A percentile compares a stretch with the other conserved stretches of the same genome.
Conservation (phyloP, 139 green algal genomes). For the Nannochloris sp. region DNA sequence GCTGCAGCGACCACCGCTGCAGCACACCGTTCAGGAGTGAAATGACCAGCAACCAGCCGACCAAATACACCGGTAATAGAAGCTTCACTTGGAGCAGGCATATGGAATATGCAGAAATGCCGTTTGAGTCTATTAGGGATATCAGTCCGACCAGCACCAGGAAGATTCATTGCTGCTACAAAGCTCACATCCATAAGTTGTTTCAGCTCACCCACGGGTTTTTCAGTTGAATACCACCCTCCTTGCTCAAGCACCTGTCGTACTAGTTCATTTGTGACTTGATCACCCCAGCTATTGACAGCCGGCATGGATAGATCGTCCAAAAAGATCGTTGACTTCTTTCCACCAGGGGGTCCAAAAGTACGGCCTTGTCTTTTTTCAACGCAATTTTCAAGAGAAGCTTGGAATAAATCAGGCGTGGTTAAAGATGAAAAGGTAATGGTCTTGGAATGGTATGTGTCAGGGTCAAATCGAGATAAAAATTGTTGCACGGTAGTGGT, state of each 20-base stretch:
- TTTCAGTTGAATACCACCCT: constrained; percentile 90
- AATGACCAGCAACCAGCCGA: constrained; percentile 54
- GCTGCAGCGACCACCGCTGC: constrained; percentile 8
- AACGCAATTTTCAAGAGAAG: constrained; percentile 53
- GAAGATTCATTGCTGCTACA: constrained; percentile 82
- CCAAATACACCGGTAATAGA: constrained; percentile 92
- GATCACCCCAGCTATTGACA: constrained; percentile 94
- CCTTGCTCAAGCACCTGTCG: constrained; percentile 89
- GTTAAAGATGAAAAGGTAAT: constrained; percentile 92
- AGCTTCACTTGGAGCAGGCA: constrained; percentile 68
- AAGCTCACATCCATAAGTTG: constrained; percentile 79
- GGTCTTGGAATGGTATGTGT: constrained; percentile 66
- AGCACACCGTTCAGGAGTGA: constrained; percentile 33
- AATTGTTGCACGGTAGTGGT: constrained; percentile 80
- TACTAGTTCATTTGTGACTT: constrained; percentile 95
- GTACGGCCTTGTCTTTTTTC: constrained; percentile 93
- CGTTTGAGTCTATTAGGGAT: constrained; percentile 93
- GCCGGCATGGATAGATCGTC: constrained; percentile 90
- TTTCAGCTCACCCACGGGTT: constrained; percentile 95
- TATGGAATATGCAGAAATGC: constrained; percentile 87
- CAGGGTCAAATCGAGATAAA: constrained; percentile 57
- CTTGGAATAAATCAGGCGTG: constrained; percentile 88
- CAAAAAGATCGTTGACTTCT: constrained; percentile 82
- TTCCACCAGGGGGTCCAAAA: constrained; percentile 81
- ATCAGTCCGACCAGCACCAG: constrained; percentile 88